Percentiles rank a stretch among this genome's conserved stretches.
Evolutionary conservation across 805 yeast genomes (phyloP).

Genomic region (Schizosaccharomyces lindneri): DNA sequence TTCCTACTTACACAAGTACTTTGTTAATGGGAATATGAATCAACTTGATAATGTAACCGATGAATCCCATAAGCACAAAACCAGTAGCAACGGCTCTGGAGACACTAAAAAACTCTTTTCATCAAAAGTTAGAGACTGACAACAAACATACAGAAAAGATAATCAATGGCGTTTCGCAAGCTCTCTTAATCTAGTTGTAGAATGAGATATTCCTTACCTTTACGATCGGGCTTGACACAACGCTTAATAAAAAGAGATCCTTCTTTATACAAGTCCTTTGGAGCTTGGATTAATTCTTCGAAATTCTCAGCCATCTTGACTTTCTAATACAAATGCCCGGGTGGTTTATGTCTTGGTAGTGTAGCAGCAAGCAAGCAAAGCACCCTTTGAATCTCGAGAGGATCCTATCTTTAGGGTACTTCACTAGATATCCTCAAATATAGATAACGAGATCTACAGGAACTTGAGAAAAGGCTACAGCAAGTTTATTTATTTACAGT

Average conservation of each 20-base stretch:
- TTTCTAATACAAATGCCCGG: too few relatives aligned
- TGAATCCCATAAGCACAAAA: slow-evolving; percentile 87
- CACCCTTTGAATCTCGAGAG: too few relatives aligned
- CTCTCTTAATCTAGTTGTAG: too few relatives aligned
- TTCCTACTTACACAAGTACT: slow-evolving; percentile 1
- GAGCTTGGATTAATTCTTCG: slow-evolving; percentile 52
- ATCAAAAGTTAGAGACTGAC: background rate
- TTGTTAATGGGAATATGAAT: slow-evolving; percentile 9
- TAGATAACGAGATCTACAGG: too few relatives aligned
- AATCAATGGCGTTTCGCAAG: background rate
- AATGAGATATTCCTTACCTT: slow-evolving; percentile 18
- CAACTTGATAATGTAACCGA: slow-evolving; percentile 81
- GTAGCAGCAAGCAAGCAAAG: too few relatives aligned
- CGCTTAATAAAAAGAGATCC: slow-evolving; percentile 67
- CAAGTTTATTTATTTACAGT: too few relatives aligned
- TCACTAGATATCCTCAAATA: too few relatives aligned
- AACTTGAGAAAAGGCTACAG: too few relatives aligned
- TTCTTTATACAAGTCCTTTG: slow-evolving; percentile 71
- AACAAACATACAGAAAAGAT: background rate
- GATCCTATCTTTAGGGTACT: too few relatives aligned
- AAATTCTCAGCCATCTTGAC: background rate
- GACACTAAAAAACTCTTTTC: slow-evolving; percentile 55
- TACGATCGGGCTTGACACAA: slow-evolving; percentile 75
- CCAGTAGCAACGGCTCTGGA: slow-evolving; percentile 90
- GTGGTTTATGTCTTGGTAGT: too few relatives aligned